These are phyloP conservation scores for Pythium utonaiense DNA, from an alignment of 352 stramenopile genomes.

Conservation along the genomic window DNA sequence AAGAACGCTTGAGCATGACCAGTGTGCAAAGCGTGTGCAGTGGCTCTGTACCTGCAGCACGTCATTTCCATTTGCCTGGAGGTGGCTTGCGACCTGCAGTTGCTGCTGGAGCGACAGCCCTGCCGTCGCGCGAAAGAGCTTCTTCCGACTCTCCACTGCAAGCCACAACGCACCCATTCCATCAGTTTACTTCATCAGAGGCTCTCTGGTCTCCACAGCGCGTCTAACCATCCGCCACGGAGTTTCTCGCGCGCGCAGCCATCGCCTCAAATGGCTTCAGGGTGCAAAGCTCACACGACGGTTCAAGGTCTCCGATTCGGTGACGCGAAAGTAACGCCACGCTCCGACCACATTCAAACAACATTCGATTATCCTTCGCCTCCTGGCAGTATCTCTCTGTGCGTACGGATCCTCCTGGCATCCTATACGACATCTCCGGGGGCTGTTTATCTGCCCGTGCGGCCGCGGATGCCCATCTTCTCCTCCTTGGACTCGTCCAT, in stretches of 20 bases:
- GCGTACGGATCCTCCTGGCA: no score
- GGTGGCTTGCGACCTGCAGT: conserved; percentile 42
- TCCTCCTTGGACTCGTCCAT: conserved; percentile 89
- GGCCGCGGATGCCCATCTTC: conserved; percentile 51
- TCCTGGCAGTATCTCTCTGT: no score
- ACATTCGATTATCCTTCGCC: conserved; percentile 21
- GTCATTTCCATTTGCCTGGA: conserved; percentile 46
- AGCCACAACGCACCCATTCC: no score
- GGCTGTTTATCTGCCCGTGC: conserved; percentile 50
- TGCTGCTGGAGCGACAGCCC: conserved; percentile 65
- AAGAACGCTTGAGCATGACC: not conserved
- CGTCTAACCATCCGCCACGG: conserved; percentile 8
- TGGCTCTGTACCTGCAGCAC: conserved; percentile 43
- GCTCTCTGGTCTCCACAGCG: no score
- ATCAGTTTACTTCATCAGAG: no score
- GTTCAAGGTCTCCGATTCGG: conserved; percentile 13
- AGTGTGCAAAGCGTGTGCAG: not conserved
- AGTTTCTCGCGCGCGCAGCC: conserved; percentile 5
- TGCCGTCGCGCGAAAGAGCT: conserved; percentile 62
- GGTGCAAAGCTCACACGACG: not conserved
- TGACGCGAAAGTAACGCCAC: no score
- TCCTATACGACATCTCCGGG: no score
- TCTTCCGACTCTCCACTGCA: conserved; percentile 35
- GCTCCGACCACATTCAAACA: conserved; percentile 18
- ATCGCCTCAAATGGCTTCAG: conserved; percentile 9